phyloP scores from a whole-genome alignment of 2,329 filamentous ascomycete genomes.

The Dryadomyces sulphureus region DNA sequence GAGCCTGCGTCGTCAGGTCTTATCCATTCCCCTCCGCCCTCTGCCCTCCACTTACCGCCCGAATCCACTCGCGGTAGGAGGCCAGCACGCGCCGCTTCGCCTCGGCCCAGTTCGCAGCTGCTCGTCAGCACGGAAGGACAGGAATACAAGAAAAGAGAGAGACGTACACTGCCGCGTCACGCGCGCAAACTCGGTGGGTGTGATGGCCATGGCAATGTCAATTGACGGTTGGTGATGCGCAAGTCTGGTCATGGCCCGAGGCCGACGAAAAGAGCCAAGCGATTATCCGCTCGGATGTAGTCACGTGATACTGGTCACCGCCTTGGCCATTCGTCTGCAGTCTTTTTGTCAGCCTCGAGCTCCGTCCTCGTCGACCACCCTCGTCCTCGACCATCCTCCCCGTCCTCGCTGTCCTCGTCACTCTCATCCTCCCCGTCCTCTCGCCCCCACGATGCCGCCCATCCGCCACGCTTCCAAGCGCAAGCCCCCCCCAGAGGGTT shows the following conservation, averaged over 20 bases:
- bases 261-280: too few species aligned
- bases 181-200: constrained; percentile 82
- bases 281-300: too few species aligned
- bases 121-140: not conserved
- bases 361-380: not conserved
- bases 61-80: constrained; percentile 90
- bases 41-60: constrained; percentile 56
- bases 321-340: not conserved
- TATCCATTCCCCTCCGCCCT: not conserved
- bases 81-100: constrained; percentile 75
- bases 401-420: not conserved
- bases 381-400: not conserved
- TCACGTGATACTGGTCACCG: not conserved
- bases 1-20: constrained; percentile 44
- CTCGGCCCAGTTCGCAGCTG: constrained; percentile 80
- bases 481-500: constrained; percentile 74
- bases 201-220: constrained; percentile 54
- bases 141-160: constrained; percentile 8
- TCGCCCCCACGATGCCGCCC: constrained; percentile 49
- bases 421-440: not conserved
- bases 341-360: constrained; percentile 1
- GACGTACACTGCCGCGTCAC: constrained; percentile 61
- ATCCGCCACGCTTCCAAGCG: constrained; percentile 61
- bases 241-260: too few species aligned
- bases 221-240: not conserved